phyloP scores from a whole-genome alignment of 2,329 filamentous ascomycete species.

The Fusarium sulawesiense region DNA sequence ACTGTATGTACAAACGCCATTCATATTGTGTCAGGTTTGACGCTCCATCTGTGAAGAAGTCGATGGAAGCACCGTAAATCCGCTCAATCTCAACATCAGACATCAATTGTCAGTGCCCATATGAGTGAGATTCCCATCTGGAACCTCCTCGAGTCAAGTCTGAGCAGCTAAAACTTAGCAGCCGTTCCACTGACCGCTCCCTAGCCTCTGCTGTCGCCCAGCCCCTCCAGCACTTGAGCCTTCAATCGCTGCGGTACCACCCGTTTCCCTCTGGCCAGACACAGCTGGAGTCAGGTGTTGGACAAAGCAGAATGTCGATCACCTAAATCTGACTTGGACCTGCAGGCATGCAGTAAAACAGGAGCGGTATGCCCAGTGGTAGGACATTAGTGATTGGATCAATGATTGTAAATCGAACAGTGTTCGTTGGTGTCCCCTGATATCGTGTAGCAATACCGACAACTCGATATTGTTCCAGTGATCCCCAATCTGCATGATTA shows the following conservation, averaged over 20 bases:
- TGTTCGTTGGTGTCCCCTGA: background rate
- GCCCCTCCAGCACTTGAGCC: constrained; percentile 72
- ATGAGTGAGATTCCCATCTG: constrained; percentile 1
- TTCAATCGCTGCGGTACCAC: constrained; percentile 70
- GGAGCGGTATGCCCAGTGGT: constrained; percentile 67
- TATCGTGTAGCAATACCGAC: background rate
- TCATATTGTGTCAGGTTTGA: constrained; percentile 19
- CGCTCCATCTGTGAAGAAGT: constrained; percentile 4
- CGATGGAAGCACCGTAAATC: constrained; percentile 17
- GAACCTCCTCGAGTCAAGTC: constrained; percentile 8
- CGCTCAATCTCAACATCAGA: background rate
- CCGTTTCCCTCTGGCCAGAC: constrained; percentile 70
- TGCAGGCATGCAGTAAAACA: constrained; percentile 45
- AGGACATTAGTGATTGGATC: constrained; percentile 50
- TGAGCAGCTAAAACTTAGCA: constrained; percentile 46
- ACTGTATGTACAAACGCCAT: background rate
- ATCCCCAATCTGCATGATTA: background rate
- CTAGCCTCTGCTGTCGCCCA: constrained; percentile 72
- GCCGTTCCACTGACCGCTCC: constrained; percentile 60
- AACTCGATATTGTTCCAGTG: background rate
- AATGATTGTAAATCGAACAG: background rate
- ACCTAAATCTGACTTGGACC: constrained; percentile 61
- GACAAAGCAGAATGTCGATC: constrained; percentile 68
- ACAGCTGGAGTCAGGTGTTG: constrained; percentile 71
- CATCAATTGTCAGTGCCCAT: constrained; percentile 1